A percentile compares a stretch with the other conserved stretches of the same genome.
Conservation (phyloP, 208 protist species). For the Wallacemonas sp. region DNA sequence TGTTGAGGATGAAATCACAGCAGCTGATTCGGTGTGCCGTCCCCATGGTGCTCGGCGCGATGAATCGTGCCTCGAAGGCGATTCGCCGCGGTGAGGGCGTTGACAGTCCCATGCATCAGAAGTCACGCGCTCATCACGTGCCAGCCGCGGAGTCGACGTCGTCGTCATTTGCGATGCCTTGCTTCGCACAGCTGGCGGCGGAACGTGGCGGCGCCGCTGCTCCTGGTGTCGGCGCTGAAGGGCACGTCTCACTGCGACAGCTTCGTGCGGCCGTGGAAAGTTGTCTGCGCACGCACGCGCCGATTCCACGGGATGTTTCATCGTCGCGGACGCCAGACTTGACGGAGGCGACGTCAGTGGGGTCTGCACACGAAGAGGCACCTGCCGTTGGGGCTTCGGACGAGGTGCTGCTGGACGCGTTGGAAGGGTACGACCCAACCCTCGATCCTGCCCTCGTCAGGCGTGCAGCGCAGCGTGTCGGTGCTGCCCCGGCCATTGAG, state of each 20-base stretch:
- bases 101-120: background rate
- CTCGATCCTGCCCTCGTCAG: conserved; percentile 28
- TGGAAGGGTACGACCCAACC: conserved; percentile 40
- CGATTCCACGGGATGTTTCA: too few species aligned
- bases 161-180: background rate
- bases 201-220: background rate
- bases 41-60: too few species aligned
- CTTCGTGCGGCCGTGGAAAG: too few species aligned
- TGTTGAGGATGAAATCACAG: too few species aligned
- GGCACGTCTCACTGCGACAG: background rate
- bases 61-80: too few species aligned
- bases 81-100: too few species aligned
- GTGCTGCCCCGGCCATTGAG: conserved; percentile 22
- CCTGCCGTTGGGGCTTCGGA: background rate
- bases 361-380: too few species aligned
- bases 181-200: background rate
- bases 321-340: too few species aligned
- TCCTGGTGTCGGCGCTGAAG: background rate
- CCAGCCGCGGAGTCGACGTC: background rate
- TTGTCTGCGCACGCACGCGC: too few species aligned
- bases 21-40: too few species aligned
- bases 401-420: conserved; percentile 11
- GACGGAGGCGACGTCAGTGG: too few species aligned
- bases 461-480: conserved; percentile 26
- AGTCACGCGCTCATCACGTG: background rate